These are phyloP conservation scores for Umbelopsis sp. DNA, from an alignment of 371 early-diverging fungal species.

Conservation along the genomic window DNA sequence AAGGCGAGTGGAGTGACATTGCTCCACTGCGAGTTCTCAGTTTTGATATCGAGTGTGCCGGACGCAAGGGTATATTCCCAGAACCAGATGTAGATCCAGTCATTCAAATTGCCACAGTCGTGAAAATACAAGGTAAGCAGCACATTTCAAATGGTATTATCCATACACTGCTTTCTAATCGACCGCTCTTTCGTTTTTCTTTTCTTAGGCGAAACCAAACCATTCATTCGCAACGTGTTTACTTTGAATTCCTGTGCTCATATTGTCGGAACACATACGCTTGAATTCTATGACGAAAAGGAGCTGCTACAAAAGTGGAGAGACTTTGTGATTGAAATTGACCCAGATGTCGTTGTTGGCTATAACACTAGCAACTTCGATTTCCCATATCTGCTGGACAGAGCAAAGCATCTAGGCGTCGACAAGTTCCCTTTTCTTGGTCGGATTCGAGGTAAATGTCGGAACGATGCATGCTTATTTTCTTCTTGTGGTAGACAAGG, in stretches of 20 bases:
- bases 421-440: constrained; percentile 86
- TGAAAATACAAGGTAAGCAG: constrained; percentile 79
- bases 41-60: constrained; percentile 99
- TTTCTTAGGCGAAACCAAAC: constrained; percentile 70
- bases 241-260: constrained; percentile 88
- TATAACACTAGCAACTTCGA: constrained; percentile 99
- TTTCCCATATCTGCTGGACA: constrained; percentile 96
- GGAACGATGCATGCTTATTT: neutral
- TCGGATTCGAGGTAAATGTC: constrained; percentile 65
- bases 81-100: constrained; percentile 94
- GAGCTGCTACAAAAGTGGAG: constrained; percentile 90
- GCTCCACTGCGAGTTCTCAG: constrained; percentile 97
- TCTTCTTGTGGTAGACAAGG: neutral
- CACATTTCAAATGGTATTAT: neutral
- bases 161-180: neutral
- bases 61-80: constrained; percentile 97
- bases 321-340: constrained; percentile 83
- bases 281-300: constrained; percentile 84
- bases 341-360: constrained; percentile 99
- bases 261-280: constrained; percentile 93
- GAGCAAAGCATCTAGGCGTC: constrained; percentile 84
- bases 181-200: neutral
- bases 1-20: constrained; percentile 91
- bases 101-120: constrained; percentile 99
- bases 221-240: constrained; percentile 94